phyloP scores from a whole-genome alignment of 2,329 filamentous ascomycete genomes.

The Trichoderma sp. region DNA sequence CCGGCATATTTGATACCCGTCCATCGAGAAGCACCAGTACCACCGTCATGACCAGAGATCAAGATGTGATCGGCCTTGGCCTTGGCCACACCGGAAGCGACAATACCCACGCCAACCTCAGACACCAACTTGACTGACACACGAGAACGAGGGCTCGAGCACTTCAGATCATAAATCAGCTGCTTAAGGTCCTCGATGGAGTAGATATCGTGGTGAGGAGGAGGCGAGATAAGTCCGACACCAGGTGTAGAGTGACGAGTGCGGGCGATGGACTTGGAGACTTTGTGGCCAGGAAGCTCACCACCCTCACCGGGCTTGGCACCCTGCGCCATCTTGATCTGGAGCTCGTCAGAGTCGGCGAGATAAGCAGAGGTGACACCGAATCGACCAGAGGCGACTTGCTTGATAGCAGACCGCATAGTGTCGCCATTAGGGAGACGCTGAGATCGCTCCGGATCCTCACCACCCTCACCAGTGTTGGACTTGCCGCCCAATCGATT shows the following conservation, averaged over 20 bases:
- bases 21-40: constrained; percentile 95
- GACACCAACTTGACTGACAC: constrained; percentile 98
- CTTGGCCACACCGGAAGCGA: constrained; percentile 95
- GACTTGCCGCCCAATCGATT: constrained; percentile 95
- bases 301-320: constrained; percentile 97
- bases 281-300: constrained; percentile 95
- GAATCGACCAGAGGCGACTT: constrained; percentile 93
- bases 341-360: constrained; percentile 90
- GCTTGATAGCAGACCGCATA: constrained; percentile 97
- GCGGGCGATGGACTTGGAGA: constrained; percentile 88
- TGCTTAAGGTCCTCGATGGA: constrained; percentile 98
- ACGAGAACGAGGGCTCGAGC: constrained; percentile 86
- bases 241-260: constrained; percentile 95
- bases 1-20: constrained; percentile 98
- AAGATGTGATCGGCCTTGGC: constrained; percentile 96
- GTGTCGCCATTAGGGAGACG: constrained; percentile 89
- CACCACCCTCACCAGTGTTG: constrained; percentile 96
- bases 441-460: constrained; percentile 88
- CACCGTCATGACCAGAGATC: constrained; percentile 95
- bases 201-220: constrained; percentile 97
- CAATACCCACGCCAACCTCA: constrained; percentile 95
- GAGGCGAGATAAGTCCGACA: constrained; percentile 92
- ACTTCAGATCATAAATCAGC: constrained; percentile 96
- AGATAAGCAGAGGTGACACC: constrained; percentile 95
- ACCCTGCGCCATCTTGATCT: constrained; percentile 99